Percentiles rank a stretch among this genome's conserved stretches.
Conservation (phyloP, 1,284 basidiomycete species). For the Boletus mariae region DNA sequence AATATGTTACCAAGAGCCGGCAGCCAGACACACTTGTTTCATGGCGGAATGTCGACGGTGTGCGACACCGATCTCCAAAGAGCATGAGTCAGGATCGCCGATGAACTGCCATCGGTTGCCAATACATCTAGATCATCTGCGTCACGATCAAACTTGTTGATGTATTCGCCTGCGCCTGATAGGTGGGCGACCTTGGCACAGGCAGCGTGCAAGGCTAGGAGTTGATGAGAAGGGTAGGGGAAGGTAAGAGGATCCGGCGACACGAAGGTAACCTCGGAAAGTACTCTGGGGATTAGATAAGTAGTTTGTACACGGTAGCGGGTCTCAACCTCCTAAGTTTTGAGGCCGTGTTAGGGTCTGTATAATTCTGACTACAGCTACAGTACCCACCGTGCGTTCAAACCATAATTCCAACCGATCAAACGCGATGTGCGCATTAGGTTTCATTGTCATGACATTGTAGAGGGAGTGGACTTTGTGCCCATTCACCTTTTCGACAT, state of each 20-base stretch:
- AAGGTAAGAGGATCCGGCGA: background rate
- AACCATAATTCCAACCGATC: background rate
- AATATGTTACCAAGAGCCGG: no score
- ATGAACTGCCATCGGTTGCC: background rate
- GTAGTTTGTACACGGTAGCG: background rate
- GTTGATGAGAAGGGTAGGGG: background rate
- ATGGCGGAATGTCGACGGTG: no score
- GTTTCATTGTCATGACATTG: background rate
- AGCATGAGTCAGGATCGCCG: background rate
- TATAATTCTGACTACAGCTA: background rate
- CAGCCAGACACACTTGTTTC: no score
- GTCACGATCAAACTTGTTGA: background rate
- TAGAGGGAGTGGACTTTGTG: background rate
- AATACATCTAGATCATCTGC: background rate
- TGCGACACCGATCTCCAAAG: no score
- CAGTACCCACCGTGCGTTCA: background rate
- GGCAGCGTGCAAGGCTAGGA: background rate
- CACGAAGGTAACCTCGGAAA: background rate
- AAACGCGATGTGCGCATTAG: background rate
- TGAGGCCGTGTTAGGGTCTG: background rate
- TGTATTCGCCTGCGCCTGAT: background rate
- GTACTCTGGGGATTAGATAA: no score
- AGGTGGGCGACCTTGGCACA: slow-evolving; percentile 2
- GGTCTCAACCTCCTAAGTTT: background rate
- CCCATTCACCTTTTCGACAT: background rate